Percentiles rank a stretch among this genome's conserved stretches.
Conservation (phyloP, 208 protist genomes). For the Chromosphaera perkinsii region DNA sequence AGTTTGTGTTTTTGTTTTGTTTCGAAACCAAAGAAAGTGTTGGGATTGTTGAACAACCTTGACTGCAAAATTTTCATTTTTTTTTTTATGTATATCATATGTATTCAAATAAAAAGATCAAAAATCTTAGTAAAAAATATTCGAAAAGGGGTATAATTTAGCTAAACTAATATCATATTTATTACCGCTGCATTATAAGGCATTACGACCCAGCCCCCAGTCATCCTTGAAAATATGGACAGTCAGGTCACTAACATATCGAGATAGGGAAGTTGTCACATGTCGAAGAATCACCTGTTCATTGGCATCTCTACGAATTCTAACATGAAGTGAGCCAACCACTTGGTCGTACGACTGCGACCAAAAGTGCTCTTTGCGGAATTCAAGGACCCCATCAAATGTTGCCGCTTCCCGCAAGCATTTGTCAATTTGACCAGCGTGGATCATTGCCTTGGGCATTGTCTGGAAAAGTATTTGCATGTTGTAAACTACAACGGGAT, state of each 20-base stretch:
- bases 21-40: not conserved
- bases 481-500: too few relatives aligned
- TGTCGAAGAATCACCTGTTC: not conserved
- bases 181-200: too few relatives aligned
- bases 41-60: too few relatives aligned
- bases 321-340: not conserved
- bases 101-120: too few relatives aligned
- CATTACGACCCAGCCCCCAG: too few relatives aligned
- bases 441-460: too few relatives aligned
- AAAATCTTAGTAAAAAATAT: too few relatives aligned
- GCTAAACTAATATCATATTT: too few relatives aligned
- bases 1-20: slow-evolving; percentile 10
- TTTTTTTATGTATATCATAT: too few relatives aligned
- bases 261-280: not conserved
- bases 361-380: not conserved
- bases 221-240: not conserved
- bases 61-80: too few relatives aligned
- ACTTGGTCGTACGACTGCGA: not conserved
- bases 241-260: not conserved
- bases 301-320: not conserved
- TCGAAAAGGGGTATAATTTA: too few relatives aligned
- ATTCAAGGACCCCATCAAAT: not conserved
- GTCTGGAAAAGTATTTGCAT: too few relatives aligned
- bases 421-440: not conserved
- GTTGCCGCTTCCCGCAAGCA: not conserved